Evolutionary conservation across 2,329 filamentous ascomycete species (phyloP), one percentile per base, ranked within the genome.

Genomic region (Arthroderma sp.): DNA sequence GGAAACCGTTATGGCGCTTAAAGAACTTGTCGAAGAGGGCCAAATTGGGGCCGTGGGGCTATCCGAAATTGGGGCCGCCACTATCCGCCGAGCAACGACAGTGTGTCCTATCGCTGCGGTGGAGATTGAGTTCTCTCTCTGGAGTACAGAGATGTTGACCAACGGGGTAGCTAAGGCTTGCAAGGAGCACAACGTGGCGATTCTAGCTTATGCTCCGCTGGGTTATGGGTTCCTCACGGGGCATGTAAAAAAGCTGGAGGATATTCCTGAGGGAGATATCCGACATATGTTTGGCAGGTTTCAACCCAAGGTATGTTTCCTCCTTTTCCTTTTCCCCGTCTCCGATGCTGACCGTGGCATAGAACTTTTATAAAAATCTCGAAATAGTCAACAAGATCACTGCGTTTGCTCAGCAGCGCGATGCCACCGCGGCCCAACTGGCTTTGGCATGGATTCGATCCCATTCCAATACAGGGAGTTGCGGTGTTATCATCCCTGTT

Each of bases 71-170:
- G 51, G 53, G 3, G 61, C 61, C 9, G 55, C 55, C 8, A 70
- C 66, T 0, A 67, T 71, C 49, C 61, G 63, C 43, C 52, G 61
- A 47, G 64, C 66, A 53, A 60, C 29, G 32, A 47, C 40, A 44
- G 43, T 49, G 36, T 69, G 72, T 50, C 74, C 73, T 11, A 72
- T 80, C 40, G 66, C 67, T 1, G 70, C 71, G 1, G 75, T 80
- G 5, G 78, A 81, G 53, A 71, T 78, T 27, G 77, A 81, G 55
- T 65, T 80, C 45, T 74, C 70, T 10, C 62, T 79, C 1, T 80
- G 70, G 65, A 63, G 64, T 4, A 75, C 72, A 2, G 70, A 77
- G 28, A 71, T 77, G 38, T 58, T 79, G 4, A 58, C 71, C 11
- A 80, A 81, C 49, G 77, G 71, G 11, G 68, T 81, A 1, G 72